Evolutionary conservation across 2,329 filamentous ascomycete species (phyloP).

Genomic region (Trichoderma polysporum): DNA sequence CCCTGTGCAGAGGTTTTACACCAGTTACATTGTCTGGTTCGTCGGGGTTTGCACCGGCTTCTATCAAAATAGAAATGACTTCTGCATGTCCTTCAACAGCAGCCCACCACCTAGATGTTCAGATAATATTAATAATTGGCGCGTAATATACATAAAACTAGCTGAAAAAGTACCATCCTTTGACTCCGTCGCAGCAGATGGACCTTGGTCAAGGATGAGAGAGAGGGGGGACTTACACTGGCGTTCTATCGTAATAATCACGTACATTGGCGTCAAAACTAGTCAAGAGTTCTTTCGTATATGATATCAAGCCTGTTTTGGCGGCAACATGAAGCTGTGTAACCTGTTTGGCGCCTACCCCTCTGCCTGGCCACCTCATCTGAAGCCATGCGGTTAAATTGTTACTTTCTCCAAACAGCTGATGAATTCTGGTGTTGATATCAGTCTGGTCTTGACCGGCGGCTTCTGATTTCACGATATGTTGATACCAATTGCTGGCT

Average conservation of each 20-base stretch:
- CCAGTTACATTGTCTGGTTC: slow-evolving; percentile 26
- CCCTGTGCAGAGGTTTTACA: slow-evolving; percentile 37
- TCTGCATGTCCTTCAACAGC: slow-evolving; percentile 26
- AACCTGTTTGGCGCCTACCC: background rate
- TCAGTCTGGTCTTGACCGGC: slow-evolving; percentile 24
- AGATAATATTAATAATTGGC: background rate
- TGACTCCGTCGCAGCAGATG: background rate
- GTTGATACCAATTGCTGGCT: slow-evolving; percentile 32
- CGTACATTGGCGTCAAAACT: slow-evolving; percentile 21
- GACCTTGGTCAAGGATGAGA: background rate
- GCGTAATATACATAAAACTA: background rate
- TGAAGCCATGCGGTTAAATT: slow-evolving; percentile 22
- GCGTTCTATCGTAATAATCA: slow-evolving; percentile 23
- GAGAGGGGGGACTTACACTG: slow-evolving; percentile 26
- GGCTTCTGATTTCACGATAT: slow-evolving; percentile 27
- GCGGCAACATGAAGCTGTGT: slow-evolving; percentile 26
- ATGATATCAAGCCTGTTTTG: slow-evolving; percentile 24
- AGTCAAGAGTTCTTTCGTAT: slow-evolving; percentile 24
- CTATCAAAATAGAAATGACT: slow-evolving; percentile 25
- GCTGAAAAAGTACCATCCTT: background rate
- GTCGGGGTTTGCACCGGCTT: slow-evolving; percentile 30
- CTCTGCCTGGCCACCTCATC: slow-evolving; percentile 14
- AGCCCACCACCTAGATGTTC: slow-evolving; percentile 27
- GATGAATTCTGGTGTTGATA: slow-evolving; percentile 12
- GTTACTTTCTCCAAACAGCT: slow-evolving; percentile 19